Conservation (phyloP, 768 basidiomycete species). For the Harrya chromipes region DNA sequence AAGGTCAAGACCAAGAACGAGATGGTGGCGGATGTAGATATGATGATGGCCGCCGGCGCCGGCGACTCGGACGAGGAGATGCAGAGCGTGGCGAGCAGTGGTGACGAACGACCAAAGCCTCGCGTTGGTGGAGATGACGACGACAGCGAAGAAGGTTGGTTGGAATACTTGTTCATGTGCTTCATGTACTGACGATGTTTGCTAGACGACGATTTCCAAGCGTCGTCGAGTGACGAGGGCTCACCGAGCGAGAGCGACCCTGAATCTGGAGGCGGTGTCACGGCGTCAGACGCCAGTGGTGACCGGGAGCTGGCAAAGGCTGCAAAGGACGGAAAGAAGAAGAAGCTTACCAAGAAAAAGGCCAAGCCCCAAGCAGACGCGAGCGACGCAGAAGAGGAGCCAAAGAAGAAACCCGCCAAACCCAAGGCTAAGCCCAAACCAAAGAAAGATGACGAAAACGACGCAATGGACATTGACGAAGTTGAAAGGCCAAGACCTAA, state of each 20-base stretch:
- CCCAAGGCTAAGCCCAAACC: constrained; percentile 40
- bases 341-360: constrained; percentile 41
- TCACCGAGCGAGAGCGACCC: constrained; percentile 78
- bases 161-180: background rate
- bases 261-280: constrained; percentile 61
- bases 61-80: constrained; percentile 79
- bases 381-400: constrained; percentile 41
- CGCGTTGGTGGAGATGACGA: constrained; percentile 57
- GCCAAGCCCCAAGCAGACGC: constrained; percentile 42
- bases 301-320: constrained; percentile 59
- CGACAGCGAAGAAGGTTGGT: constrained; percentile 69
- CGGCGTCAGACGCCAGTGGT: constrained; percentile 82
- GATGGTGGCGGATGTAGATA: constrained; percentile 85
- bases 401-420: constrained; percentile 49
- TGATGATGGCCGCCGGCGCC: constrained; percentile 61
- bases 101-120: constrained; percentile 54
- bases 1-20: constrained; percentile 94
- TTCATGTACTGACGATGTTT: background rate
- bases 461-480: constrained; percentile 50
- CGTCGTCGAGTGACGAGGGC: constrained; percentile 80
- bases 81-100: constrained; percentile 76
- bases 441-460: constrained; percentile 41
- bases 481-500: constrained; percentile 39
- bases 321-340: constrained; percentile 34
- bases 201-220: constrained; percentile 88